Conservation (phyloP, 495 filamentous ascomycete genomes). For the Aspergillus wentii region DNA sequence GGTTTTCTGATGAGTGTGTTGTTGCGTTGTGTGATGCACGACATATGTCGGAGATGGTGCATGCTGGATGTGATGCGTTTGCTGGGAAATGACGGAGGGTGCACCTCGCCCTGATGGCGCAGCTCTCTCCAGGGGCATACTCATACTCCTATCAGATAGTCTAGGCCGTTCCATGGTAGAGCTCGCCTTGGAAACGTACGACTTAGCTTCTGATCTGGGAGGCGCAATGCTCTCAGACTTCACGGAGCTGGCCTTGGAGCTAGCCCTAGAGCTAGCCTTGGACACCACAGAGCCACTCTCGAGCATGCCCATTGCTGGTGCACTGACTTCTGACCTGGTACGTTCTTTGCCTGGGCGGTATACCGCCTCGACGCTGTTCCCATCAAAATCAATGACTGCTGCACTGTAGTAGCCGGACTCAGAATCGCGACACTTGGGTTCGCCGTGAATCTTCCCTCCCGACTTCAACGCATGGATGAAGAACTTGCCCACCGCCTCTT, state of each 20-base stretch:
- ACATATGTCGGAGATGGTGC: conserved; percentile 26
- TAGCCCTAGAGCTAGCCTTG: conserved; percentile 31
- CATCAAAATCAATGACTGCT: conserved; percentile 56
- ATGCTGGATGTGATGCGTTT: conserved; percentile 20
- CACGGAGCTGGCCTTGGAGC: conserved; percentile 23
- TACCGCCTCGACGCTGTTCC: conserved; percentile 58
- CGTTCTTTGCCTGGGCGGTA: conserved; percentile 32
- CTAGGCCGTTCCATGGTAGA: conserved; percentile 24
- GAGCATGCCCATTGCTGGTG: conserved; percentile 27
- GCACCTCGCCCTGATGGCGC: conserved; percentile 14
- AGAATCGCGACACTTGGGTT: conserved; percentile 48
- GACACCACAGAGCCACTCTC: conserved; percentile 38
- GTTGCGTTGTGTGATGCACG: conserved; percentile 19
- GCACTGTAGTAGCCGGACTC: conserved; percentile 55
- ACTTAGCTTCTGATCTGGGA: conserved; percentile 22
- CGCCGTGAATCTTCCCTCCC: conserved; percentile 51
- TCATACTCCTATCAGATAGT: no score
- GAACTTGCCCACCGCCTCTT: conserved; percentile 53
- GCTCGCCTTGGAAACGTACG: conserved; percentile 27
- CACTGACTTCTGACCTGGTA: conserved; percentile 21
- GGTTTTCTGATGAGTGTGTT: conserved; percentile 22
- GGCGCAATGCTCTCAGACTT: conserved; percentile 27
- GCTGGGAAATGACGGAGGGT: conserved; percentile 25
- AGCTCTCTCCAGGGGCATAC: no score
- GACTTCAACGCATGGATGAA: conserved; percentile 54